phyloP scores from a whole-genome alignment of 176 grass and related monocot species.

The Sorghum bicolor region DNA sequence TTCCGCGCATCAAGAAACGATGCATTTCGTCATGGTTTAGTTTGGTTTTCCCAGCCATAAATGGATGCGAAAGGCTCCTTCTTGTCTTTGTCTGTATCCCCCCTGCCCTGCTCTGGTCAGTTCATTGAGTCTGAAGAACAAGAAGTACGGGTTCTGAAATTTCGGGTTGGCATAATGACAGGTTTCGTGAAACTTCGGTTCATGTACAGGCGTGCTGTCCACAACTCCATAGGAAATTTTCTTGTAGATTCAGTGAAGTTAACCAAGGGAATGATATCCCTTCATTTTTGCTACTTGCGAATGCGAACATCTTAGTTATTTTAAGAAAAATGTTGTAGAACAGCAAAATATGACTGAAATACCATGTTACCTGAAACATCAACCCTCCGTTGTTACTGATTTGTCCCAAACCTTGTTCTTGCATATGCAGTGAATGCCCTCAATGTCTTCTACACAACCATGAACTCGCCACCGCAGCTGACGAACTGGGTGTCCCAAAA shows the following conservation, averaged over 20 bases:
- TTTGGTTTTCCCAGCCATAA: background rate
- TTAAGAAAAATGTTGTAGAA: background rate
- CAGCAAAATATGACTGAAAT: background rate
- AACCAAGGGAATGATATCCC: background rate
- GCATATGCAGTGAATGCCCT: constrained; percentile 69
- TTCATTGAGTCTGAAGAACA: background rate
- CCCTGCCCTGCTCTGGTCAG: background rate
- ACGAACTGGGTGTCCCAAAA: constrained; percentile 70
- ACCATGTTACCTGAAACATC: constrained; percentile 15
- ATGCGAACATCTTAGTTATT: background rate
- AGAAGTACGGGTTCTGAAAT: background rate
- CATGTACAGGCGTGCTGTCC: background rate
- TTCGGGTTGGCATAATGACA: background rate
- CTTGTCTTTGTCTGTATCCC: constrained; percentile 7
- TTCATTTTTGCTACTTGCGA: background rate
- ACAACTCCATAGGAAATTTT: background rate
- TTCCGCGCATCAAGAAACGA: background rate
- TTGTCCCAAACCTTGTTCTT: background rate
- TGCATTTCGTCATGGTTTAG: background rate
- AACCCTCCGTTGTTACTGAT: background rate
- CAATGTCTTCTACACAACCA: constrained; percentile 65
- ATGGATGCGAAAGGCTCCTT: background rate
- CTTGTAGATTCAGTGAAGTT: background rate
- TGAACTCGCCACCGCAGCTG: constrained; percentile 69
- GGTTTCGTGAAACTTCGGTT: background rate